Base-by-base conservation (phyloP, 2,329 filamentous ascomycete genomes). In the Aspergillus sp. region DNA sequence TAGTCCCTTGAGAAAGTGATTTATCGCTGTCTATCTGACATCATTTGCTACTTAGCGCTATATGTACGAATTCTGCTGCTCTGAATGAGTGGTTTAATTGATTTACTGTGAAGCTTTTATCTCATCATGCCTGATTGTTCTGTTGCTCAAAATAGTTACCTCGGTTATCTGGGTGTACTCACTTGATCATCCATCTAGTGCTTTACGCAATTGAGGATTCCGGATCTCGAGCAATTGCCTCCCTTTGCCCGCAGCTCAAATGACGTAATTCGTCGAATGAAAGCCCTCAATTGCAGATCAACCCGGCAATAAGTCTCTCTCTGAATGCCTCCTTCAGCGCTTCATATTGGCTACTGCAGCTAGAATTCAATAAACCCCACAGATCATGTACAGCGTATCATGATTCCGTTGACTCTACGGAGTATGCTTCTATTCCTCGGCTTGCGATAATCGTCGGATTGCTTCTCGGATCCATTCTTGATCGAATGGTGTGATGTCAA, bases 1-100 rank as follows among this genome's bases (percentile, higher is more conserved):
- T 65, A 58, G 46, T 65, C 22, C 47, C 17, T 53, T 48, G 54
- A 63, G 66, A 47, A 71, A 73, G 55, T 70, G 64, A 64, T 49
- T 47, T 17, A 28, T 28, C 25, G 19, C 8, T 49, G n/a, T 11
- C 41, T 50, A 54, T 19, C 17, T 38, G 38, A 45, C 38, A 43
- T 55, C 46, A 34, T 47, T 46, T 51, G 58, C 46, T 52, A 58
- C 59, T 58, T 63, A 62, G 60, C 64, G 63, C 47, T 58, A 53
- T 58, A 41, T 41, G 34, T 41, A 56, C 58, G 48, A 58, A 60
- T 45, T 38, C 53, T 43, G 30, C 41, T 38, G 49, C 34, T 41
- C 11, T 41, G 34, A 41, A 41, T 23, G 45, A 58, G 38, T 50
- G 48, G 48, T 51, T 46, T 22, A 51, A 45, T 31, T 46, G 17